Evolutionary conservation across 257 asterid species (phyloP).

Genomic region (Plantago ovata): DNA sequence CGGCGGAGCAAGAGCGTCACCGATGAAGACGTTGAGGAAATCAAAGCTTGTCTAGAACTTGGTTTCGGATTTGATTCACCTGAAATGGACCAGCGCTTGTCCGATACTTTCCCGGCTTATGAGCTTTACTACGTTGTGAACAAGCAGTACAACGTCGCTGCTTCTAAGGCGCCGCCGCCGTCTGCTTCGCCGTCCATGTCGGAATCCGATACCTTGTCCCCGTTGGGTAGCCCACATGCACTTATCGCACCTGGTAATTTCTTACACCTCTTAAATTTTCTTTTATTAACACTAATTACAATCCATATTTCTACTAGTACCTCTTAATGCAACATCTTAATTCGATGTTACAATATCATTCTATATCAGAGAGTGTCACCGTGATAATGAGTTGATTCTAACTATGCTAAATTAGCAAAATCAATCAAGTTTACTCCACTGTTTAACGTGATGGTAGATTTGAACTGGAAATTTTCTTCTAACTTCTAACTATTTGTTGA

Average conservation of each 20-base stretch:
- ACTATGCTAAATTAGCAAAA: too few species aligned
- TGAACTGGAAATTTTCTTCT: too few species aligned
- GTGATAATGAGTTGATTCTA: too few species aligned
- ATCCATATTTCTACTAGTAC: too few species aligned
- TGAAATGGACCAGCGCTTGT: slow-evolving; percentile 60
- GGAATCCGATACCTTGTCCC: slow-evolving; percentile 43
- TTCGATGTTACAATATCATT: not conserved
- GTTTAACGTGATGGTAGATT: too few species aligned
- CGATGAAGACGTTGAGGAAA: slow-evolving; percentile 78
- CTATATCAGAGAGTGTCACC: too few species aligned
- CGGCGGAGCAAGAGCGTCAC: slow-evolving; percentile 61
- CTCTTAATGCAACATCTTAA: not conserved
- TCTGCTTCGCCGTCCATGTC: slow-evolving; percentile 32
- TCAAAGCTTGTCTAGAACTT: slow-evolving; percentile 71
- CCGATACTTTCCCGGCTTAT: slow-evolving; percentile 72
- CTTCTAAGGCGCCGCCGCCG: slow-evolving; percentile 22
- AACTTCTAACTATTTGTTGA: too few species aligned
- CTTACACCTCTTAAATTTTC: too few species aligned
- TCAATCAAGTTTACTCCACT: too few species aligned
- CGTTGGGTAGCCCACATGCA: slow-evolving; percentile 49
- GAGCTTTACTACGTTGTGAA: slow-evolving; percentile 58
- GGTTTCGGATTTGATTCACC: slow-evolving; percentile 75
- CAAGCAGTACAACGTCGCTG: slow-evolving; percentile 43
- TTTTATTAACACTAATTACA: too few species aligned
- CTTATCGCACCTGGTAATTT: slow-evolving; percentile 49